phyloP scores from a whole-genome alignment of 129 eudicot genomes.

The Helianthus tuberosus region DNA sequence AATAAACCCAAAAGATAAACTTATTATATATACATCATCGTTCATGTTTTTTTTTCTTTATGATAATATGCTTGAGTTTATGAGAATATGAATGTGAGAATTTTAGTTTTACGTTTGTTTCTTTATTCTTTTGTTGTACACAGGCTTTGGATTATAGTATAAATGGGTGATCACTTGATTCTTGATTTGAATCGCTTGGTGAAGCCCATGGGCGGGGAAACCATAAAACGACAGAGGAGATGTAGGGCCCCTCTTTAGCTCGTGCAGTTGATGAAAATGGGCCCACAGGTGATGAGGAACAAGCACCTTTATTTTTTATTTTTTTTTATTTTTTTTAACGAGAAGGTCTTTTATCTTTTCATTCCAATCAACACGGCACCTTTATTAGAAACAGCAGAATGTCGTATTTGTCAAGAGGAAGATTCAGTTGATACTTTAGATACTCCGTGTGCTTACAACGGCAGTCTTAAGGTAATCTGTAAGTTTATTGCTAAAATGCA shows the following conservation, averaged over 20 bases:
- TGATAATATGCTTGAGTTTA: no score
- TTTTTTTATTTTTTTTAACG: no score
- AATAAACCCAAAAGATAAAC: no score
- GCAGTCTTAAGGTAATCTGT: slow-evolving; percentile 80
- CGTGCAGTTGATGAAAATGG: slow-evolving; percentile 44
- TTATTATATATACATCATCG: no score
- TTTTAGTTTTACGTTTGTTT: no score
- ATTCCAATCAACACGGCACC: no score
- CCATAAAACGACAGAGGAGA: slow-evolving; percentile 38
- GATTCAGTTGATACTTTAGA: slow-evolving; percentile 71
- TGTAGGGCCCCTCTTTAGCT: slow-evolving; percentile 45
- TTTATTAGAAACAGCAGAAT: slow-evolving; percentile 67
- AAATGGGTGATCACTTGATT: slow-evolving; percentile 64
- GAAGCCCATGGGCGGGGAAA: slow-evolving; percentile 41
- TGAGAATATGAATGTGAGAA: no score
- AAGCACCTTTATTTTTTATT: slow-evolving; percentile 51
- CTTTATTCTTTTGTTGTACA: not conserved
- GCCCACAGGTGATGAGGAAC: slow-evolving; percentile 56
- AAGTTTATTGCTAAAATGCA: no score
- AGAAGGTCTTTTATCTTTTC: no score
- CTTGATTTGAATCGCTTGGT: slow-evolving; percentile 54
- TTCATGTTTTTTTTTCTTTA: no score
- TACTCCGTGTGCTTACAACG: slow-evolving; percentile 87
- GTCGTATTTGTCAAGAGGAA: slow-evolving; percentile 98
- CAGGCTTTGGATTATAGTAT: slow-evolving; percentile 9